phyloP scores from a whole-genome alignment of 192 early-diverging fungal genomes.

The Spizellomyces sp. region DNA sequence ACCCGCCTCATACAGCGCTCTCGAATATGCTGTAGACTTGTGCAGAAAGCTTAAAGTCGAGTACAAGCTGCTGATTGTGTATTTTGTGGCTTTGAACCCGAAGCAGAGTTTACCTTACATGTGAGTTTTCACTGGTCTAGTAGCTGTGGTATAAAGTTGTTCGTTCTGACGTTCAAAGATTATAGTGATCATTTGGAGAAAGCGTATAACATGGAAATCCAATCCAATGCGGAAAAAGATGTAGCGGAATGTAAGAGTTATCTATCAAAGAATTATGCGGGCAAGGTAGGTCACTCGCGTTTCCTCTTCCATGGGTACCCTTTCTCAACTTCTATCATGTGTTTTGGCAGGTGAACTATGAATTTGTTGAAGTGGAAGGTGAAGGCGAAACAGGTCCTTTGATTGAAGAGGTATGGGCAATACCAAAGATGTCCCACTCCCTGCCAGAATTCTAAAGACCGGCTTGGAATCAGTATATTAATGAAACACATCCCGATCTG shows the following conservation, averaged over 20 bases:
- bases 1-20: slow-evolving; percentile 14
- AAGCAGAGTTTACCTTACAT: slow-evolving; percentile 32
- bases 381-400: slow-evolving; percentile 40
- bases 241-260: slow-evolving; percentile 29
- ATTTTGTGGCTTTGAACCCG: slow-evolving; percentile 36
- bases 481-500: slow-evolving; percentile 26
- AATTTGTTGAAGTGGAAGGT: slow-evolving; percentile 35
- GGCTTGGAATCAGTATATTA: slow-evolving; percentile 18
- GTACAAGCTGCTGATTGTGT: slow-evolving; percentile 23
- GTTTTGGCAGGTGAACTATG: slow-evolving; percentile 24
- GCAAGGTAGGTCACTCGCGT: neutral
- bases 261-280: slow-evolving; percentile 6
- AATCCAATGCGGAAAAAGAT: slow-evolving; percentile 21
- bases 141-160: neutral
- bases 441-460: neutral
- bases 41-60: slow-evolving; percentile 7
- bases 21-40: slow-evolving; percentile 17
- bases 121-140: slow-evolving; percentile 13
- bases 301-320: no score
- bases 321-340: neutral
- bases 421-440: no score
- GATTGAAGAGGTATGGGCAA: slow-evolving; percentile 30
- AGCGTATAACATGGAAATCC: slow-evolving; percentile 41
- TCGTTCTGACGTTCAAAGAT: neutral
- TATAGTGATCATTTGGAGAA: slow-evolving; percentile 37